A percentile compares a stretch with the other conserved stretches of the same genome.
These are phyloP conservation scores for Penicillium arizonense DNA, from an alignment of 495 filamentous ascomycete genomes.

Conservation along the genomic window DNA sequence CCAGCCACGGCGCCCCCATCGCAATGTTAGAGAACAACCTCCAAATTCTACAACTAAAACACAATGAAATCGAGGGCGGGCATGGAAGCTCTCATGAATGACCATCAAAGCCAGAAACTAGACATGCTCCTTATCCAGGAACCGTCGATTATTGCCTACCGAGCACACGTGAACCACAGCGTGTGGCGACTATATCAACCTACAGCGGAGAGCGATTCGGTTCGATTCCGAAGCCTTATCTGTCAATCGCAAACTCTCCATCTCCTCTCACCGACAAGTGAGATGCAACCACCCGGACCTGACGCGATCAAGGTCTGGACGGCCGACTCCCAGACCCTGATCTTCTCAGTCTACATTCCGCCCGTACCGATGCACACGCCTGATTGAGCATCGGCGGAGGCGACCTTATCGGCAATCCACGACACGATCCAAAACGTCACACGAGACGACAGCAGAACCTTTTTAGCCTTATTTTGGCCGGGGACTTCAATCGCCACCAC, in stretches of 20 bases:
- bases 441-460: not conserved
- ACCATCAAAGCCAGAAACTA: constrained; percentile 23
- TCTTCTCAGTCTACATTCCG: constrained; percentile 25
- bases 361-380: constrained; percentile 3
- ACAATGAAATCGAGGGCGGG: constrained; percentile 23
- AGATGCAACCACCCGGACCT: constrained; percentile 25
- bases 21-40: constrained; percentile 24
- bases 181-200: constrained; percentile 25
- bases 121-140: constrained; percentile 30
- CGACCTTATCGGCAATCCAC: constrained; percentile 18
- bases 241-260: constrained; percentile 25
- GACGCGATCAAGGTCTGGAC: constrained; percentile 24
- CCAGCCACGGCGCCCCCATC: constrained; percentile 3
- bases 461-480: constrained; percentile 17
- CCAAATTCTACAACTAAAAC: constrained; percentile 29
- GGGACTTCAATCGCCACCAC: constrained; percentile 27
- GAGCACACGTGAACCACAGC: constrained; percentile 27
- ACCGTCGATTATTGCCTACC: constrained; percentile 18
- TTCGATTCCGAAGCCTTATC: constrained; percentile 21
- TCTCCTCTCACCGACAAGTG: constrained; percentile 22
- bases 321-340: constrained; percentile 15
- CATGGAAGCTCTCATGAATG: constrained; percentile 33
- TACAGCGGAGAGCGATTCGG: constrained; percentile 7
- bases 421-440: constrained; percentile 9
- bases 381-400: not conserved